Conservation (phyloP, 257 asterid species). For the Solanum commersonii region DNA sequence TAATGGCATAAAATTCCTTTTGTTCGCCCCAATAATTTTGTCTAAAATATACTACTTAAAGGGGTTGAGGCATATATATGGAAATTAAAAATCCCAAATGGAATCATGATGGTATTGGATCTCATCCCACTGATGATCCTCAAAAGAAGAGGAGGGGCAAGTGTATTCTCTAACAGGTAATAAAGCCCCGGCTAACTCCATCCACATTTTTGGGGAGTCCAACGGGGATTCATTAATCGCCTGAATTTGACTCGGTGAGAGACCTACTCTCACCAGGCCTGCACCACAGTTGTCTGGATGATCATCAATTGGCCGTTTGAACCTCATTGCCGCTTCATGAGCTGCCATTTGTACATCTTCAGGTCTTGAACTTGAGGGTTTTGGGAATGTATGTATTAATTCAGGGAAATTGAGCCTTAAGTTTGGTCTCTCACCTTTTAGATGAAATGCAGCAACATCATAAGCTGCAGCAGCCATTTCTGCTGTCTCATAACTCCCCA, state of each 20-base stretch:
- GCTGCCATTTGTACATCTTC: neutral
- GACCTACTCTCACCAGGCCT: neutral
- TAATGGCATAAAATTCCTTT: neutral
- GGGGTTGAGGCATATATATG: too few species aligned
- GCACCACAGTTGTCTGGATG: neutral
- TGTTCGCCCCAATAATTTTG: neutral
- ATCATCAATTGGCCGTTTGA: neutral
- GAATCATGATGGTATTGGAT: neutral
- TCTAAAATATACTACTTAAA: too few species aligned
- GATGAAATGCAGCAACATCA: neutral
- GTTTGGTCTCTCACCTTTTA: neutral
- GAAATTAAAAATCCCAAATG: neutral
- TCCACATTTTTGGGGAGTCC: neutral
- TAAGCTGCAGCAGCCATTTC: neutral
- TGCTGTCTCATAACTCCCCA: neutral
- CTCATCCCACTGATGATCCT: neutral
- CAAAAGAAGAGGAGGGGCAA: neutral
- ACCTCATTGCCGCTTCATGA: neutral
- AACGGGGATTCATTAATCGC: neutral
- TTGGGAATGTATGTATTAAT: neutral
- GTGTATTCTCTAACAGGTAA: neutral
- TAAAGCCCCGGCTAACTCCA: neutral
- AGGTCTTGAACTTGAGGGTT: neutral
- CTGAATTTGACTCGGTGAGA: neutral
- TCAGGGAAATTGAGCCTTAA: neutral